Evolutionary conservation across 129 eudicot species (phyloP), one percentile per base, ranked within the genome.

Genomic region (Ambrosia trifida): DNA sequence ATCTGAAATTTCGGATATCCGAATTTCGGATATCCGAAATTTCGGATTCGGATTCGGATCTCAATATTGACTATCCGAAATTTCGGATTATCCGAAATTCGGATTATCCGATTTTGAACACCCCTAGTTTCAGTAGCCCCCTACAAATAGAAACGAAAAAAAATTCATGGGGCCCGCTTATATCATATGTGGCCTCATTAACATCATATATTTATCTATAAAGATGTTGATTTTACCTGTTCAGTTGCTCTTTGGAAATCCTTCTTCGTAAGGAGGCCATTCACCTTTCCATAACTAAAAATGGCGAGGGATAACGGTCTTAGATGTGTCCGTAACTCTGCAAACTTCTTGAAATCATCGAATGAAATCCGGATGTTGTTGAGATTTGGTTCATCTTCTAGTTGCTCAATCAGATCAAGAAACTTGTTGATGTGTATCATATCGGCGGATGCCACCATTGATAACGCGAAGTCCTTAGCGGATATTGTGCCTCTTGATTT

Each of bases 371-470:
- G 85, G 11, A 78, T 44, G 74, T 84, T 80, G 41, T 72, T 85
- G 58, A 94, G 84, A 40, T 45, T 18, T 18, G 88, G 87, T 61
- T 87, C 88, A 5, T 84, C 49, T 35, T 72, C 57, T 35, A 94
- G 70, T 41, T 87, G 76, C 19, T 94, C 96, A 17, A 75, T 86
- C 14, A 78, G 85, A 32, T 84, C 81, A 17, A 94, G 87, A 69
- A 94, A 94, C 82, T 82, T 94, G 87, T 83, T 70, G 72, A 88
- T 87, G 68, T 87, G 89, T 16, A 69, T 80, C 83, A 94, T 87
- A 47, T 94, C 98, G 13, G 96, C 98, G 36, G 98, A 94, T 56
- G 89, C 95, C 35, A 94, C 95, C 96, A 94, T 87, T 17, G 96
- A 94, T 47, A 94, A 54, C 14, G 95, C 95, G 79, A 94, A 94